phyloP scores from a whole-genome alignment of 805 yeast species.

The Wickerhamiella qilinensis region DNA sequence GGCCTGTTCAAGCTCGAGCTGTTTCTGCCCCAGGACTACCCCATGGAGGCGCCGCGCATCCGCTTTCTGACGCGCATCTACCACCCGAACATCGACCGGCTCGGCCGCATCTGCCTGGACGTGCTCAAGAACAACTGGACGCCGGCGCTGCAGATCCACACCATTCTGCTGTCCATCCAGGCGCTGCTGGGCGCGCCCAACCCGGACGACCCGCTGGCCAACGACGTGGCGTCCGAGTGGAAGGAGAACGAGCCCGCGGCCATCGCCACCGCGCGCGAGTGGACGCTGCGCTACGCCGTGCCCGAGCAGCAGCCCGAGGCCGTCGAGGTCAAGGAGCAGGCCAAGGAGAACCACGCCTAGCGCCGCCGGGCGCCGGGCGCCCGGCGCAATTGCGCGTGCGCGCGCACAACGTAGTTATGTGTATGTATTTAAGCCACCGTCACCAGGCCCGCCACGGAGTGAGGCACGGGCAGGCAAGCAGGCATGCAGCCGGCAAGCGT shows the following conservation, averaged over 20 bases:
- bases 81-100: slow-evolving; percentile 90
- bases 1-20: slow-evolving; percentile 68
- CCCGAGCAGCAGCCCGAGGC: background rate
- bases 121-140: slow-evolving; percentile 94
- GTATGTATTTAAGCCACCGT: too few relatives aligned
- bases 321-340: background rate
- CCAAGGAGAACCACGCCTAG: background rate
- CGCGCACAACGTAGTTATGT: too few relatives aligned
- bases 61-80: slow-evolving; percentile 86
- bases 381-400: too few relatives aligned
- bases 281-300: slow-evolving; percentile 50
- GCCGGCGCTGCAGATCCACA: slow-evolving; percentile 91
- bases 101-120: slow-evolving; percentile 91
- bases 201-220: slow-evolving; percentile 96
- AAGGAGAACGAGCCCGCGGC: slow-evolving; percentile 71
- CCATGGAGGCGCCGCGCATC: slow-evolving; percentile 95
- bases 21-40: slow-evolving; percentile 90
- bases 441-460: too few relatives aligned
- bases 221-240: slow-evolving; percentile 97
- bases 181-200: slow-evolving; percentile 91
- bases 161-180: slow-evolving; percentile 78
- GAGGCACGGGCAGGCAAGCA: too few relatives aligned
- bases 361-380: too few relatives aligned
- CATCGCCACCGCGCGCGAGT: slow-evolving; percentile 58
- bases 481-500: too few relatives aligned